Evolutionary conservation across 1,284 basidiomycete genomes (phyloP), one percentile per base, ranked within the genome.

Genomic region (Puccinia hordei): DNA sequence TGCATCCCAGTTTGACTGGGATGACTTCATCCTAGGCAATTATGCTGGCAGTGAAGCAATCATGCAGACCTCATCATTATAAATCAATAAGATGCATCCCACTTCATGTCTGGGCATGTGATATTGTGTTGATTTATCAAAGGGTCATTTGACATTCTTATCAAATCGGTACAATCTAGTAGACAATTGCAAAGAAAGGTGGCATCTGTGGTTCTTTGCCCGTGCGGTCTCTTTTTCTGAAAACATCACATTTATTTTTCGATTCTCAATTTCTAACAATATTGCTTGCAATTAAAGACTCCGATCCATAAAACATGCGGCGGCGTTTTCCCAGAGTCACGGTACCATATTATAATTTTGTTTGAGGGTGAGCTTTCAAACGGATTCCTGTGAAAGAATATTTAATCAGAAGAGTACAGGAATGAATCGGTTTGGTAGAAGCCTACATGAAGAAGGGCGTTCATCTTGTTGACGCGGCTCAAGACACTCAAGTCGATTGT

Each of bases 401-500:
- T 71, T 30, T 17, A 38, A 38, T 71, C 30, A 71, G 49, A 33
- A 44, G 46, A 53, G 5, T 1, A 46, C 24, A 41, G 27, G 6
- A 17, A 19, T 35, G 61, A 9, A 46, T 59, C 46, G n/a, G 30
- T 17, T 12, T 22, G 22, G 22, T 13, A 30, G 8, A 35, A 41
- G 46, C 79, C 33, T 66, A 82, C 90, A 85, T 92, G 89, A 76
- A 98, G 89, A 84, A 93, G 89, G 83, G 90, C 90, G 89, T 98
- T 98, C 86, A 98, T 90, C 88, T 95, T 95, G 87, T 92, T 96
- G 85, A 99, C 94, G 81, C 93, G 92, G 82, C 92, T 93, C 75
- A 91, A 91, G 77, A 97, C 95, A 84, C 93, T 94, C 82, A 98
- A 89, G 88, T 99, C 97, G 84, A 98, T 92, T 80, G 93, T 95